A percentile compares a stretch with the other conserved stretches of the same genome.
phyloP scores from a whole-genome alignment of 306 rosid genomes.

The Rubus parviflorus region DNA sequence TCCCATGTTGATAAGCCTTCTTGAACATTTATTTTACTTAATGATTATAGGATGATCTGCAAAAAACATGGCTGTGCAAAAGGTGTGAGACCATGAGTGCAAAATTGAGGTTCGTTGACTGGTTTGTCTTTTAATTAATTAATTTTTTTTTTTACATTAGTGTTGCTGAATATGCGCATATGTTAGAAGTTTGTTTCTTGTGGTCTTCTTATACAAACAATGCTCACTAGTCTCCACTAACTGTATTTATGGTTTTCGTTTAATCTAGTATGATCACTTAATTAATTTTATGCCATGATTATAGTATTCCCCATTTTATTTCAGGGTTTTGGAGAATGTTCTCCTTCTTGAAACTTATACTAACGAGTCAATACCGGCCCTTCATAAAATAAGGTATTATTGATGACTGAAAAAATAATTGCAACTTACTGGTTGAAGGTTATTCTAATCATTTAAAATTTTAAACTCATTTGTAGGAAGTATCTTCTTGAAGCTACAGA shows the following conservation, averaged over 20 bases:
- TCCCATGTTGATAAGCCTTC: slow-evolving; percentile 2
- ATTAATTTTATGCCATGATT: slow-evolving; percentile 18
- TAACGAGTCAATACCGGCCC: slow-evolving; percentile 91
- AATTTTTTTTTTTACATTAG: not conserved
- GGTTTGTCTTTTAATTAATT: not conserved
- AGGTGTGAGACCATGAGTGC: slow-evolving; percentile 98
- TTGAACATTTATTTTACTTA: slow-evolving; percentile 13
- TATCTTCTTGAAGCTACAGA: slow-evolving; percentile 95
- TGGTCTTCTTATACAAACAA: not conserved
- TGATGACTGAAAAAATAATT: slow-evolving; percentile 13
- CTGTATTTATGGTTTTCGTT: not conserved
- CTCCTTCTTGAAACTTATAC: slow-evolving; percentile 93
- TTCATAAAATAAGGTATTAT: slow-evolving; percentile 83
- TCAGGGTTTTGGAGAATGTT: slow-evolving; percentile 82
- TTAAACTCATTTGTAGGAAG: slow-evolving; percentile 52
- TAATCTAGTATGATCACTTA: not conserved
- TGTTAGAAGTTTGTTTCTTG: not conserved
- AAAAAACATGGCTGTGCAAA: slow-evolving; percentile 96
- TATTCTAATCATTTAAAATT: slow-evolving; percentile 14
- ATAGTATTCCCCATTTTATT: slow-evolving; percentile 22
- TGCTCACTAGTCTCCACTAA: not conserved
- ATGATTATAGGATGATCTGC: slow-evolving; percentile 70
- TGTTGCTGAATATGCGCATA: not conserved
- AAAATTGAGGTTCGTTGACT: slow-evolving; percentile 73
- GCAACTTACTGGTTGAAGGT: slow-evolving; percentile 18